Percentiles rank a stretch among this genome's conserved stretches.
Conservation (phyloP, 2,329 filamentous ascomycete species). For the Pestalotiopsis sp. region DNA sequence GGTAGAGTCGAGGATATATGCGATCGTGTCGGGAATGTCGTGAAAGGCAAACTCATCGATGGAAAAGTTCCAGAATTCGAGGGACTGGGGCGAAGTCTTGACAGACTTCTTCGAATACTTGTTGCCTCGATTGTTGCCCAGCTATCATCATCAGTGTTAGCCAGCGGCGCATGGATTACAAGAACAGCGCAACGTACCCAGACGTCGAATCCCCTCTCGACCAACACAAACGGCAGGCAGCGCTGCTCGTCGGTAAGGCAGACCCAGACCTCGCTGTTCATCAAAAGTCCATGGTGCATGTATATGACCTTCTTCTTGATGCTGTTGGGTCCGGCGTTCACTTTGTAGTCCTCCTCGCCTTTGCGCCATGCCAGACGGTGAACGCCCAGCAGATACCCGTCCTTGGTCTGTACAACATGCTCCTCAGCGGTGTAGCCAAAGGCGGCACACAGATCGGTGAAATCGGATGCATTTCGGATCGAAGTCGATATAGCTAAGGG, state of each 20-base stretch:
- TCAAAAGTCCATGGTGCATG: conserved; percentile 91
- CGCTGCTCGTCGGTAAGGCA: conserved; percentile 85
- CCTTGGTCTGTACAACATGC: conserved; percentile 90
- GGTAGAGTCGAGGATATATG: conserved; percentile 86
- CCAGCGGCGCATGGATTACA: background rate
- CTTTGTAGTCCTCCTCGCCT: conserved; percentile 76
- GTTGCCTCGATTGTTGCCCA: conserved; percentile 97
- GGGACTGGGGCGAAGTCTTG: conserved; percentile 71
- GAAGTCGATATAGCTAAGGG: conserved; percentile 66
- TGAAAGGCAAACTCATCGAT: conserved; percentile 98
- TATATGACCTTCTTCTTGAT: conserved; percentile 86
- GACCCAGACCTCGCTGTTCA: conserved; percentile 99
- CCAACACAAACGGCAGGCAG: conserved; percentile 84
- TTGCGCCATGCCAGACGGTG: conserved; percentile 84
- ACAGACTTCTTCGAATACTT: conserved; percentile 98
- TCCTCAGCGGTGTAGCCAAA: conserved; percentile 95
- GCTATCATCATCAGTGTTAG: conserved; percentile 42
- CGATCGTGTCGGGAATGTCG: conserved; percentile 93
- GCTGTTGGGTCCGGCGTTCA: conserved; percentile 72
- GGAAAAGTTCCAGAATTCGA: conserved; percentile 93
- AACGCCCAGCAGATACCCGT: conserved; percentile 89
- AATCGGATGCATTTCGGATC: conserved; percentile 86
- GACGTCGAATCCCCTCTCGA: conserved; percentile 92
- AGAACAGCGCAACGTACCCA: conserved; percentile 65
- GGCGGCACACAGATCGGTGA: conserved; percentile 88